Evolutionary conservation across 805 yeast genomes (phyloP), one percentile per base, ranked within the genome.

Genomic region (Pichia scutulata): DNA sequence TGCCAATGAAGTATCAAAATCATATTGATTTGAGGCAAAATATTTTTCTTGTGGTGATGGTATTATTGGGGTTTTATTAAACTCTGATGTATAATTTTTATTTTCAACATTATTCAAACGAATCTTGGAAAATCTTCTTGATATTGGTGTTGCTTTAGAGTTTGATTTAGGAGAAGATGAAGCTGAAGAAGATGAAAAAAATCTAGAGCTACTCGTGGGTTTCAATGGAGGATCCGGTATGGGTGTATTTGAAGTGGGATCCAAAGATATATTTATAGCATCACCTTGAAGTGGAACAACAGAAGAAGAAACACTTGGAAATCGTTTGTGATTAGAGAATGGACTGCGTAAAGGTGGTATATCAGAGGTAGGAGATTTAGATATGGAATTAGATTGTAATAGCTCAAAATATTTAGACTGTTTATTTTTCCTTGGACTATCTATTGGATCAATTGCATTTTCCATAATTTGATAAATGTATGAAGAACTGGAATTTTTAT

Each of bases 141-240:
- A 39, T 6, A 44, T 36, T 28, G 52, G 52, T n/a, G 41, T 41
- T 19, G 49, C 18, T n/a, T 28, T 28, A 3, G 41, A 24, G 41
- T 43, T 30, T 52, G 39, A 33, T 39, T 30, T 42, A 6, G 52
- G 52, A n/a, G 52, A 45, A 28, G 43, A 41, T n/a, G 48, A 30
- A 12, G 50, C 41, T 16, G 53, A 46, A 47, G 48, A 41, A 4
- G 50, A 43, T 5, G 47, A 50, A 40, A 40, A 46, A 42, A 50
- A 33, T 16, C 50, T 43, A 10, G 40, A 33, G n/a, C 10, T 16
- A n/a, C 10, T n/a, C 7, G 19, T 7, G 7, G 37, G 19, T 33
- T 9, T 33, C 2, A 33, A 16, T 16, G 37, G n/a, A 16, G 37
- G 37, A 5, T 33, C 37, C 7, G 37, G 37, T 33, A 33, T 33